Evolutionary conservation across 257 asterid species (phyloP), one percentile per base, ranked within the genome.

Genomic region (Coffea eugenioides): DNA sequence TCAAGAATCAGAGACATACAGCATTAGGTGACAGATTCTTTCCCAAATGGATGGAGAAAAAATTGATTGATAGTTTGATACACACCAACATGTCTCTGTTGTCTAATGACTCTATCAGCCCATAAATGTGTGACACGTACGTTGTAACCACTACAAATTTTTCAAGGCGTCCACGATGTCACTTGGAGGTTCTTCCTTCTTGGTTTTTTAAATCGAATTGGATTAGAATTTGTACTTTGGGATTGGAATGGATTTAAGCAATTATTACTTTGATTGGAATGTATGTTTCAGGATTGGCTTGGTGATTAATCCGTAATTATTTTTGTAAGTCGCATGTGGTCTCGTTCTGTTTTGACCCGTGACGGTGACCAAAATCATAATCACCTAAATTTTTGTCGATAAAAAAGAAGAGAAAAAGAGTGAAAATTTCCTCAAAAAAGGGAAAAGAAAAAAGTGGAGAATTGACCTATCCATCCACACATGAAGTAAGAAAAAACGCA

Each of bases 61-160:
- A 34, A 34, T 67, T 67, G 71, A 34, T 67, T 67, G 71, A 67
- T 67, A 31, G 71, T 12, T 67, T 67, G 46, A 67, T 67, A 31
- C 41, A 14, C 6, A 67, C 23, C 41, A 65, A 8, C 5, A 59
- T 56, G 64, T 56, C 6, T 25, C 6, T 25, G 27, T 7, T 25
- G 69, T 25, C 14, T 0, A 9, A 2, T 12, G 71, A 67, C 46
- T 5, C 14, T 48, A 15, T 67, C 48, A 34, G 3, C 71, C 45
- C 39, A 66, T 31, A 66, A 34, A 25, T 27, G 11, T 25, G 69
- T 64, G 69, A 64, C 69, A 25, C 7, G 66, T 59, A 20, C 1
- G 21, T 1, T 5, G 1, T 21, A 67, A 27, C 18, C n/a, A 67
- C 71, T 34, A 34, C 2, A 2, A 5, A 13, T 14, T 16, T 36